Evolutionary conservation across 2,329 filamentous ascomycete genomes (phyloP), one percentile per base, ranked within the genome.

Genomic region (Curvularia sp.): DNA sequence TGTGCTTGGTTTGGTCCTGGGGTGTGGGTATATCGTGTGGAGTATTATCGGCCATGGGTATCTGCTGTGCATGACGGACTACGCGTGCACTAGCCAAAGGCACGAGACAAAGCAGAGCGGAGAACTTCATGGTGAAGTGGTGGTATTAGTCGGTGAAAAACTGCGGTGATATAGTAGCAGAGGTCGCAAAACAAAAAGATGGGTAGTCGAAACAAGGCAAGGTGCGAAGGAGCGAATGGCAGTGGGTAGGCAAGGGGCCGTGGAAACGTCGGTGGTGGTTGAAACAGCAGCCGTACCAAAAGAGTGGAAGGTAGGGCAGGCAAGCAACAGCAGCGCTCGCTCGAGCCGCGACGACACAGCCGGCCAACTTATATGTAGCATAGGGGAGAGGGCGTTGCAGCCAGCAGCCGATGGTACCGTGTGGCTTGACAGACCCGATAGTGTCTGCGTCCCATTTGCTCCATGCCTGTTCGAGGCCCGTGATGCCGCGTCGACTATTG

Each of bases 31-130:
- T 43, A n/a, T 53, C 18, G 26, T 52, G 12, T 12, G 28, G 33
- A 31, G 42, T 30, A 3, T 49, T 30, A 26, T 28, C 54, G 35
- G 33, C 10, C 6, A 58, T 47, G 13, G 62, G 57, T 49, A 55
- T 33, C 20, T 65, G 61, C 28, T 55, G 53, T 12, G 49, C 53
- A n/a, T 50, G 44, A 28, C 20, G 41, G 10, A 60, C 26, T 13
- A 54, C 54, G 12, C 57, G 42, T 50, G 62, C 60, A 51, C 60
- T 58, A 44, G 54, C 55, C 48, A 64, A 57, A 43, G 62, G 57
- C 38, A 57, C 51, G 31, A 57, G 28, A 26, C 57, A 53, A 10
- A 61, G 39, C 33, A 58, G 18, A 46, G 52, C 38, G 39, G 43
- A 35, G 26, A 63, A 42, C 42, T 51, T 59, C 61, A 63, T 63